Conservation (phyloP, 352 stramenopile genomes). For the Phytopythium helicoides region DNA sequence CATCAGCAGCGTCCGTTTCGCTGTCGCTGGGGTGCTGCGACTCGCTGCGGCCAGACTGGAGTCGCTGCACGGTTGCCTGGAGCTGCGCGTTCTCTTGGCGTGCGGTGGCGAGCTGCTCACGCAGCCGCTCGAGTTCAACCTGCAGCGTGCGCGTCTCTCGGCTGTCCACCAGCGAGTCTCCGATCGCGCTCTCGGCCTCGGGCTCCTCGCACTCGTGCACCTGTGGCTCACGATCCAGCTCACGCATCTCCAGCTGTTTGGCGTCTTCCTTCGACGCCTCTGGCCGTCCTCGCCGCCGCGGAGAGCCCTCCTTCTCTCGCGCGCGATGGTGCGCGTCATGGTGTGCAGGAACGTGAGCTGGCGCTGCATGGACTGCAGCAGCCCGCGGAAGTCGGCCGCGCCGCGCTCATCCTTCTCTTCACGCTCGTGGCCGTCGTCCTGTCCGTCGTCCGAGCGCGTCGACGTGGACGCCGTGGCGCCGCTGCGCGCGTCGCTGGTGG, state of each 20-base stretch:
- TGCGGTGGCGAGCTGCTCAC: background rate
- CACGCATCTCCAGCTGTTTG: too few species aligned
- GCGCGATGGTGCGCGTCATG: slow-evolving; percentile 2
- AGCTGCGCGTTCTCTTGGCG: slow-evolving; percentile 5
- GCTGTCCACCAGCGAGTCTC: too few species aligned
- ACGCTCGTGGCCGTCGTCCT: background rate
- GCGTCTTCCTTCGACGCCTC: background rate
- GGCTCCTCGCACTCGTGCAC: background rate
- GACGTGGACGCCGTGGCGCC: slow-evolving; percentile 1
- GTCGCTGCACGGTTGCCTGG: background rate
- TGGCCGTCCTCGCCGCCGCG: background rate
- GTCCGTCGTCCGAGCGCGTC: background rate
- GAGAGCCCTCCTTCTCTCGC: background rate
- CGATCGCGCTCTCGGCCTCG: slow-evolving; percentile 3
- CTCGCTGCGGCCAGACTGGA: background rate
- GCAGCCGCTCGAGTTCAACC: slow-evolving; percentile 4
- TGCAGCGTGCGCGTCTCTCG: slow-evolving; percentile 1
- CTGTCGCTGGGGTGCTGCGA: too few species aligned
- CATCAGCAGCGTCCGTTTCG: too few species aligned
- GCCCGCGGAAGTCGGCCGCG: slow-evolving; percentile 2
- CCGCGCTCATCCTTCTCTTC: background rate
- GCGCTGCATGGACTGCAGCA: slow-evolving; percentile 10
- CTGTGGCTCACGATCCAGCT: too few species aligned
- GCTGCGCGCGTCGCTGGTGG: slow-evolving; percentile 2
- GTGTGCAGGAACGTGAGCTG: slow-evolving; percentile 5